phyloP scores from a whole-genome alignment of 2,329 filamentous ascomycete genomes.

The Colletotrichum sp. region DNA sequence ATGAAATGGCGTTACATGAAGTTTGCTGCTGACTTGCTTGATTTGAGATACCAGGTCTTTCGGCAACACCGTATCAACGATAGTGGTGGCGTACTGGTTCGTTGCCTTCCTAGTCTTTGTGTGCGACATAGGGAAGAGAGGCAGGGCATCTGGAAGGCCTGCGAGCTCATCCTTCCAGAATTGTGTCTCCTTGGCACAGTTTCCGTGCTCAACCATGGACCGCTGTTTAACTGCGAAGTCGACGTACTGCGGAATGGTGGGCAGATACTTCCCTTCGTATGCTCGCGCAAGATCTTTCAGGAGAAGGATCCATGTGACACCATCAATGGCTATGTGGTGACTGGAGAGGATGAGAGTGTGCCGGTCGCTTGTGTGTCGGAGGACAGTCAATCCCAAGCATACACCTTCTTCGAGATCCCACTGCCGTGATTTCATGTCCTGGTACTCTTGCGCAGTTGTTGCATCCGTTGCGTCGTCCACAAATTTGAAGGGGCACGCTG shows the following conservation, averaged over 20 bases:
- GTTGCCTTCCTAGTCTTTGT: not conserved
- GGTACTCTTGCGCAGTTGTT: not conserved
- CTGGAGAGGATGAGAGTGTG: conserved; percentile 47
- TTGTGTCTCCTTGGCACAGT: conserved; percentile 30
- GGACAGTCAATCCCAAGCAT: not conserved
- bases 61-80: not conserved
- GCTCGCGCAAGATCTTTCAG: conserved; percentile 46
- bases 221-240: conserved; percentile 38
- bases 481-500: not conserved
- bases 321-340: conserved; percentile 59
- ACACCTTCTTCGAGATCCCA: not conserved
- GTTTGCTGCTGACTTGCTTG: not conserved
- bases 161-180: conserved; percentile 35
- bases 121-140: conserved; percentile 34
- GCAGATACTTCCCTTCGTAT: conserved; percentile 37
- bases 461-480: not conserved
- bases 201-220: conserved; percentile 28
- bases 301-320: conserved; percentile 46
- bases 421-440: not conserved
- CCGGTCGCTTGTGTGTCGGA: not conserved
- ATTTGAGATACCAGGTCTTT: not conserved
- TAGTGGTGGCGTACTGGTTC: not conserved
- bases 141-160: conserved; percentile 31
- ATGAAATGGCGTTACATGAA: conserved; percentile 41
- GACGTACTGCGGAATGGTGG: conserved; percentile 34